Evolutionary conservation across 768 basidiomycete genomes (phyloP), one percentile per base, ranked within the genome.

Genomic region (Russula sp.): DNA sequence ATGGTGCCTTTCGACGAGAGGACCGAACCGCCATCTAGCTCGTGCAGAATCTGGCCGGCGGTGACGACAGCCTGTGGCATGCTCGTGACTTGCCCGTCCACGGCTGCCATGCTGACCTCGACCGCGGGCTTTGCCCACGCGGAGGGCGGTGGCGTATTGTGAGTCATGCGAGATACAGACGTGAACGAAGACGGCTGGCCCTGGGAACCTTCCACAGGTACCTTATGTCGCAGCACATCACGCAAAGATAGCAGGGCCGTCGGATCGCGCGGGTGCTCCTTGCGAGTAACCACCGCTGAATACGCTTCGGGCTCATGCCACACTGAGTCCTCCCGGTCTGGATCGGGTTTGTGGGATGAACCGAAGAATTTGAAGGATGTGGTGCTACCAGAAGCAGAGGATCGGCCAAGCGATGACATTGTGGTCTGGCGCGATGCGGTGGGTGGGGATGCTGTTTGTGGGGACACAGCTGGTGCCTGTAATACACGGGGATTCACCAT

Each of bases 291-390:
- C 13, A 82, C 76, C 0, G 84, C 79, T 1, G 84, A 83, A 65
- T 78, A 85, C 7, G 77, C 67, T 66, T 89, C 88, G 0, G 81
- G 78, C 63, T 83, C 83, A 60, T 83, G 77, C 84, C 83, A 85
- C 4, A 81, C 72, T 0, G 75, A 74, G 64, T 77, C 80, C 43
- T 83, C 84, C 41, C 77, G 73, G 68, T 87, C 86, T 4, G 86
- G 84, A 67, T 88, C 84, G 0, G 79, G 83, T 46, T 76, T 75
- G 2, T 70, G 69, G 18, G 75, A 64, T 2, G 77, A 69, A 2
- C 78, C 66, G 64, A 86, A 83, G 34, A 83, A 72, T 62, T 76
- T 81, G 69, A 81, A 79, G 16, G 81, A 76, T 11, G 76, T 73
- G 5, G 72, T 70, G 6, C 71, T 65, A 10, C 65, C 67, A 14